phyloP scores from a whole-genome alignment of 2,329 filamentous ascomycete species.

The Phialemoniopsis sp. region DNA sequence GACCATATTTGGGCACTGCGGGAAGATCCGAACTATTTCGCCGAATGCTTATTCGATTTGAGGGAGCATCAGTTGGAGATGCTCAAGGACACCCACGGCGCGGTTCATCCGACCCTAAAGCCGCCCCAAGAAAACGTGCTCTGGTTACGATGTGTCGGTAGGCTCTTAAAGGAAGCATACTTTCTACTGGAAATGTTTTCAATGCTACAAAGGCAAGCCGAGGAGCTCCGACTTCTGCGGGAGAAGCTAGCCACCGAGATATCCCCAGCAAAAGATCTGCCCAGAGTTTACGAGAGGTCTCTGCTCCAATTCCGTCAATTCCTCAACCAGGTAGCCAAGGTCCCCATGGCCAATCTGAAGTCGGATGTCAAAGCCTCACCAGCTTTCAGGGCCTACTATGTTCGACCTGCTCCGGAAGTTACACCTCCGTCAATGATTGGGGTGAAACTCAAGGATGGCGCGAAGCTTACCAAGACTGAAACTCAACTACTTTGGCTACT shows the following conservation, averaged over 20 bases:
- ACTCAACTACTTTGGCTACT: constrained; percentile 30
- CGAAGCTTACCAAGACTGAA: no score
- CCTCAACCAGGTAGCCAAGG: constrained; percentile 25
- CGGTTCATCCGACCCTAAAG: constrained; percentile 17
- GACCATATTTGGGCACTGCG: constrained; percentile 52
- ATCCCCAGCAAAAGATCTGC: constrained; percentile 25
- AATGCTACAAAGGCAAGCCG: constrained; percentile 26
- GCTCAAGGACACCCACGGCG: constrained; percentile 31
- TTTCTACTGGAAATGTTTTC: constrained; percentile 30
- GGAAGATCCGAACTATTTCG: constrained; percentile 57
- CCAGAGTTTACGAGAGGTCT: constrained; percentile 28
- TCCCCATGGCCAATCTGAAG: constrained; percentile 19
- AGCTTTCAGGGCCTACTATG: constrained; percentile 28
- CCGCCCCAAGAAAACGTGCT: constrained; percentile 16
- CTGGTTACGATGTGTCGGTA: constrained; percentile 33
- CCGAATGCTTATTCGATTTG: constrained; percentile 31
- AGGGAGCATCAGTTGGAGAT: constrained; percentile 42
- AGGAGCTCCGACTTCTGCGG: constrained; percentile 20
- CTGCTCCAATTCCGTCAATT: constrained; percentile 34
- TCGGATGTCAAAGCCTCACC: constrained; percentile 29
- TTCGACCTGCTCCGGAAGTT: constrained; percentile 20
- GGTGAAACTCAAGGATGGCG: constrained; percentile 10
- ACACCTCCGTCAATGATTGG: constrained; percentile 8
- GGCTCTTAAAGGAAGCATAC: constrained; percentile 24
- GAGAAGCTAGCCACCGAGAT: constrained; percentile 24